Evolutionary conservation across 1,139 yeast species (phyloP).

Genomic region (Suhomyces maxii): DNA sequence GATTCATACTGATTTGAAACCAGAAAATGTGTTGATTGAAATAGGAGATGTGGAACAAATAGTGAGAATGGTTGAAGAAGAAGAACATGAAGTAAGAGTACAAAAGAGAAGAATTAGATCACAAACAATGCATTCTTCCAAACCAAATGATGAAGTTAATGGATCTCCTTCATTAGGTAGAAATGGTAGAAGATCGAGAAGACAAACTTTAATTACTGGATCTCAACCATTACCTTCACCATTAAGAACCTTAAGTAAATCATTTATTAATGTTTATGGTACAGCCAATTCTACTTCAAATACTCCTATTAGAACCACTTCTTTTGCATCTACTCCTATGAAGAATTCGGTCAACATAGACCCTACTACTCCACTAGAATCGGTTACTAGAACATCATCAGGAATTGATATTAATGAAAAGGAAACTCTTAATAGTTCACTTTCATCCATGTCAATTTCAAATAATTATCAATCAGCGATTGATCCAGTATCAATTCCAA

Average conservation of each 20-base stretch:
- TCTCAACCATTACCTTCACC: constrained; percentile 87
- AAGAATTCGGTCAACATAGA: constrained; percentile 3
- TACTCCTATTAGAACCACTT: constrained; percentile 37
- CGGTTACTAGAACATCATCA: constrained; percentile 9
- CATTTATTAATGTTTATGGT: constrained; percentile 37
- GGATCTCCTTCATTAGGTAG: constrained; percentile 43
- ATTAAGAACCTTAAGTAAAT: constrained; percentile 33
- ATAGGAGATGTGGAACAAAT: constrained; percentile 40
- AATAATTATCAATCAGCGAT: constrained; percentile 21
- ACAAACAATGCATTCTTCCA: constrained; percentile 5
- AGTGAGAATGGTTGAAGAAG: constrained; percentile 35
- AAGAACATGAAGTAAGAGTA: constrained; percentile 18
- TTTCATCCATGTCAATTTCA: constrained; percentile 46
- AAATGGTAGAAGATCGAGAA: constrained; percentile 59
- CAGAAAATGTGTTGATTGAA: constrained; percentile 44
- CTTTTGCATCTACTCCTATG: constrained; percentile 9
- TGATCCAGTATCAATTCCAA: constrained; percentile 27
- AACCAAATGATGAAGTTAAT: constrained; percentile 6
- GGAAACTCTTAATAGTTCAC: constrained; percentile 36
- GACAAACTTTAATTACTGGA: constrained; percentile 79
- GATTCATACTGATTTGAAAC: constrained; percentile 47
- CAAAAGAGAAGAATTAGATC: constrained; percentile 15
- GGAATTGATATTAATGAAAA: constrained; percentile 11
- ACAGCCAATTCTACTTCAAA: constrained; percentile 42
- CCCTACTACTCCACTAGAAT: constrained; percentile 12